Base-by-base conservation (phyloP, 768 basidiomycete genomes). In the Mycena albidolilacea region DNA sequence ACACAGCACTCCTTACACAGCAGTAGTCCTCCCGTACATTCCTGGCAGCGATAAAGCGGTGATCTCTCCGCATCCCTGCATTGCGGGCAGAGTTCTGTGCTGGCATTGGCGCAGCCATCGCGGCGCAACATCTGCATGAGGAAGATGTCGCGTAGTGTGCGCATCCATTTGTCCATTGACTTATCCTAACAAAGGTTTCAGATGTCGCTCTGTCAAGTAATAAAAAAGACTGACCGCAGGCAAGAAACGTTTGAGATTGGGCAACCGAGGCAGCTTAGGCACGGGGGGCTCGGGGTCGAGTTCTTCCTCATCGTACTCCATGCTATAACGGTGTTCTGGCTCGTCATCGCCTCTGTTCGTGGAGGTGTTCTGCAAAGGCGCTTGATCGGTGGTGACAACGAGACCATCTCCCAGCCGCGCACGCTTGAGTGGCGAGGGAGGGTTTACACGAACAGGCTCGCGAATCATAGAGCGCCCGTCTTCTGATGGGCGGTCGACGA, bases 41-140 rank as follows among this genome's bases (percentile, higher is more conserved):
- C 60, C 7, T 30, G 21, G 23, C 69, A 70, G 1, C 69, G 62
- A 11, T 43, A 61, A 3, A 7, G 3, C 3, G 39, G 38, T n/a
- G 7, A 3, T 7, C 21, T 19, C 7, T 37, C 1, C n/a, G 38
- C 14, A n/a, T n/a, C n/a, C n/a, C n/a, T 10, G 54, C 69, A 70
- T 39, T 37, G 38, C 0, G 61, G 61, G 21, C 69, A 70, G 1
- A 30, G 6, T 9, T 8, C 6, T 12, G 10, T 1, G 44, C 38
- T 54, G 2, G 48, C 46, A n/a, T 12, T 48, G 1, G 61, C 59
- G 30, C 59, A 54, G 17, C 69, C 69, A 41, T 70, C 50, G 11
- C 38, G 52, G 48, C 69, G 44, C 5, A 70, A 38, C 52, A 70
- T 21, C 4, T 15, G 11, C 14, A 11, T 19, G 35, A 69, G n/a